Base-by-base conservation (phyloP, 352 stramenopile genomes). In the Ochromonadaceae sp. region DNA sequence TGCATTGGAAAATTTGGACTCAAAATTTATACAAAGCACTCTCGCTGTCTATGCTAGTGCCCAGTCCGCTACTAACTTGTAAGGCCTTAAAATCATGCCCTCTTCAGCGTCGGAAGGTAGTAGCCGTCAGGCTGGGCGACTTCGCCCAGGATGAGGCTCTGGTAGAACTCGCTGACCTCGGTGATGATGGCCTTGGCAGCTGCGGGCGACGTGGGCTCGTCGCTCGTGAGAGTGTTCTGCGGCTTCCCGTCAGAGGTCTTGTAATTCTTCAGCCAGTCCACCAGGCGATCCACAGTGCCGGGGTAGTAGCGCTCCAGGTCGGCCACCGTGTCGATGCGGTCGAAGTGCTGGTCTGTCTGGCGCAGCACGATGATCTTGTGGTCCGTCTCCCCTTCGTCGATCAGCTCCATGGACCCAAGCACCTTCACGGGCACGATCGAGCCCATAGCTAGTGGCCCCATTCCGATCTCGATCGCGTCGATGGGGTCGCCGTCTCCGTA, bases 361-460 rank as follows among this genome's bases (percentile, higher is more conserved):
- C 90, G 81, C 65, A 99, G 81, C 39, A 81, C 92, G 43, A 99
- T 77, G 68, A 99, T 94, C 75, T 99, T 99, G 77, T 97, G 90
- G 71, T 98, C 93, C 22, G 94, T 95, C 72, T 99, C 93, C 47
- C 89, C 91, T 73, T 97, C 87, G 70, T 99, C 93, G 55, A 99
- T 95, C 12, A 99, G 80, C 71, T 95, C 89, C 0, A 99, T 70
- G 30, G 88, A 90, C 43, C 92, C 91, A n/a, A 98, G 80, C 28
- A 98, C 85, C 70, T 95, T 95, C 44, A 97, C 93, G n/a, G 81
- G 81, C 43, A 90, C 90, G 35, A 98, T 82, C 20, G 84, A 92
- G 31, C 93, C 93, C 81, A 97, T 97, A 3, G 78, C 52, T 25
- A 98, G 70, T 62, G 87, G 84, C 48, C 76, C 74, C 17, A 72